phyloP scores from a whole-genome alignment of 495 filamentous ascomycete species.

The Articulospora tetracladia region DNA sequence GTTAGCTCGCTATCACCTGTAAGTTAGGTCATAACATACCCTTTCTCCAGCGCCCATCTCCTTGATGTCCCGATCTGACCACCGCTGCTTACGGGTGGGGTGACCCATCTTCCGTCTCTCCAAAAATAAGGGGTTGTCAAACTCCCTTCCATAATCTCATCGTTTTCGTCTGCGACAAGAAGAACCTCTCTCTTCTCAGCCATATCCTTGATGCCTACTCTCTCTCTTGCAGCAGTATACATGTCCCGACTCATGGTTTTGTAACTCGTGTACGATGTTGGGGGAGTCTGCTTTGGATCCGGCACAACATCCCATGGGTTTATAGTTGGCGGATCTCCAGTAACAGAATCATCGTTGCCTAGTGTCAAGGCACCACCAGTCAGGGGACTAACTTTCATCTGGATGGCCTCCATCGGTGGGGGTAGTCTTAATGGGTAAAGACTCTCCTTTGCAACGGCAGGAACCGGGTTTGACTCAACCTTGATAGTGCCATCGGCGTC shows the following conservation, averaged over 20 bases:
- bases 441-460: constrained; percentile 42
- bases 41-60: constrained; percentile 69
- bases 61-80: constrained; percentile 81
- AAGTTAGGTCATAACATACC: constrained; percentile 13
- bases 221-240: constrained; percentile 60
- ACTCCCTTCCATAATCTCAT: constrained; percentile 82
- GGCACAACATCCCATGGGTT: constrained; percentile 48
- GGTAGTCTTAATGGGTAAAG: constrained; percentile 44
- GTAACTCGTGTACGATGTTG: constrained; percentile 65
- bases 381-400: constrained; percentile 14
- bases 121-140: constrained; percentile 78
- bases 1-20: not conserved
- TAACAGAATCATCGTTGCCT: constrained; percentile 7
- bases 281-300: constrained; percentile 45
- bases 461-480: constrained; percentile 45
- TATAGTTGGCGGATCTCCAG: constrained; percentile 26
- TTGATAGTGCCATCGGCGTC: constrained; percentile 42
- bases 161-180: constrained; percentile 54
- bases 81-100: constrained; percentile 58
- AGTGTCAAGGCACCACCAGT: constrained; percentile 20
- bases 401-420: constrained; percentile 8
- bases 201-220: constrained; percentile 48
- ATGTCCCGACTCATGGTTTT: constrained; percentile 67
- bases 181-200: constrained; percentile 65
- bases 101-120: constrained; percentile 63